phyloP scores from a whole-genome alignment of 1,284 basidiomycete genomes.

The Pascua guehoae region DNA sequence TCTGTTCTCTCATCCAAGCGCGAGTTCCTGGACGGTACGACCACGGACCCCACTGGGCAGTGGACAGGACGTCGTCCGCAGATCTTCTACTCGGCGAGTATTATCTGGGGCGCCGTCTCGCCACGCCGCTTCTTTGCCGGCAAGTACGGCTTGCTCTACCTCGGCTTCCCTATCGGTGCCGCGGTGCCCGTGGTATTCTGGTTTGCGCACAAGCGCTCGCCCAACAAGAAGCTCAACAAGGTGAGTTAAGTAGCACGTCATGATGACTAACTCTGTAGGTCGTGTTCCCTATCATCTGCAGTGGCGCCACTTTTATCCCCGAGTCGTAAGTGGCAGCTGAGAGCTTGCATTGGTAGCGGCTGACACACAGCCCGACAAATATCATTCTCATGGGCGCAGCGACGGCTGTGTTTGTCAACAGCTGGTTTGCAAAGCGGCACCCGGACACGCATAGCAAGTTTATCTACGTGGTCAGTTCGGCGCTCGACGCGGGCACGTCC shows the following conservation, averaged over 20 bases:
- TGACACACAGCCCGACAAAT: constrained; percentile 49
- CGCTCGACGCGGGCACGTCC: constrained; percentile 52
- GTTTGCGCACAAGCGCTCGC: constrained; percentile 50
- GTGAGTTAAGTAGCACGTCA: too few species aligned
- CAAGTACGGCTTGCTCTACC: constrained; percentile 48
- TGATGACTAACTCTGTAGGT: constrained; percentile 29
- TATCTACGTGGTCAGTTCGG: constrained; percentile 48
- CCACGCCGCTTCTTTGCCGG: constrained; percentile 53
- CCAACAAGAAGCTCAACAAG: constrained; percentile 41
- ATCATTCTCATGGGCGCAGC: constrained; percentile 52
- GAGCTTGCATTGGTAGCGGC: neutral
- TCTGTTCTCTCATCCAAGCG: constrained; percentile 45
- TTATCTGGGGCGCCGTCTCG: constrained; percentile 51
- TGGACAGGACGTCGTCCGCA: constrained; percentile 48
- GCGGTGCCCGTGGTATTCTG: constrained; percentile 48
- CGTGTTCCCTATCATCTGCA: constrained; percentile 54
- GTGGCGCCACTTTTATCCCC: constrained; percentile 49
- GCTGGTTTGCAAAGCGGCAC: constrained; percentile 41
- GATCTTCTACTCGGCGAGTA: constrained; percentile 50
- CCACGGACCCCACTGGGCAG: constrained; percentile 51
- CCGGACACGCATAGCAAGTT: constrained; percentile 38
- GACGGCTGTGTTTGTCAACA: constrained; percentile 48
- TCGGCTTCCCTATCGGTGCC: constrained; percentile 52
- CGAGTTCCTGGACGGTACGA: constrained; percentile 44
- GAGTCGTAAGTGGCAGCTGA: constrained; percentile 37